Conservation (phyloP, 1,139 yeast species). For the Geotrichum phurueaensis region DNA sequence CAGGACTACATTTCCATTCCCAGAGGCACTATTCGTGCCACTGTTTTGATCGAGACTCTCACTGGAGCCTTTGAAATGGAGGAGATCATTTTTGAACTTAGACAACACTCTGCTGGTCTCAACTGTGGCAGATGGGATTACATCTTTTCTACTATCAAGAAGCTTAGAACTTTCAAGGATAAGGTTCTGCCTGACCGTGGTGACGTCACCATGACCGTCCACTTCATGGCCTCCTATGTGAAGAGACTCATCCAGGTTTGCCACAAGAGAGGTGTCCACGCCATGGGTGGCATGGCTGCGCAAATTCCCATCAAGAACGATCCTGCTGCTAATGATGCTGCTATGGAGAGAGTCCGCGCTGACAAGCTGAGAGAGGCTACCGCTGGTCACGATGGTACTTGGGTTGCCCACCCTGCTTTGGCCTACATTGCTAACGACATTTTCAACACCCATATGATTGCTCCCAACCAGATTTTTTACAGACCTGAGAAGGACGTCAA, state of each 20-base stretch:
- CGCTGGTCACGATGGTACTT: constrained; percentile 72
- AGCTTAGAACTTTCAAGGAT: constrained; percentile 54
- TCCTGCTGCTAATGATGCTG: constrained; percentile 52
- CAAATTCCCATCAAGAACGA: constrained; percentile 70
- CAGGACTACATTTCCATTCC: constrained; percentile 57
- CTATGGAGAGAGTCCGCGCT: constrained; percentile 61
- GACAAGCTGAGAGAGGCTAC: constrained; percentile 67
- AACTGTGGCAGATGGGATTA: constrained; percentile 82
- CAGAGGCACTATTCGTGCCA: constrained; percentile 67
- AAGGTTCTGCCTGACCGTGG: constrained; percentile 64
- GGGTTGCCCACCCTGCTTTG: constrained; percentile 77
- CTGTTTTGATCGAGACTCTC: constrained; percentile 66
- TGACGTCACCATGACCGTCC: constrained; percentile 67
- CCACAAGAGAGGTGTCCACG: constrained; percentile 68
- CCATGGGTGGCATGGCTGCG: constrained; percentile 82
- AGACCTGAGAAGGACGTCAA: constrained; percentile 43
- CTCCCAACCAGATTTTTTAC: constrained; percentile 66
- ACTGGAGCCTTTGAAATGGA: constrained; percentile 77
- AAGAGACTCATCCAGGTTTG: constrained; percentile 60
- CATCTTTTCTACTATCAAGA: constrained; percentile 64
- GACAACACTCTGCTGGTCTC: constrained; percentile 66
- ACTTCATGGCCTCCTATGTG: constrained; percentile 67
- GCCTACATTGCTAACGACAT: constrained; percentile 67
- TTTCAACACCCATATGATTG: constrained; percentile 71
- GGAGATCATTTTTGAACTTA: constrained; percentile 65